Evolutionary conservation across 106 monocot genomes (phyloP).

Genomic region (Dendrobium chrysotoxum): DNA sequence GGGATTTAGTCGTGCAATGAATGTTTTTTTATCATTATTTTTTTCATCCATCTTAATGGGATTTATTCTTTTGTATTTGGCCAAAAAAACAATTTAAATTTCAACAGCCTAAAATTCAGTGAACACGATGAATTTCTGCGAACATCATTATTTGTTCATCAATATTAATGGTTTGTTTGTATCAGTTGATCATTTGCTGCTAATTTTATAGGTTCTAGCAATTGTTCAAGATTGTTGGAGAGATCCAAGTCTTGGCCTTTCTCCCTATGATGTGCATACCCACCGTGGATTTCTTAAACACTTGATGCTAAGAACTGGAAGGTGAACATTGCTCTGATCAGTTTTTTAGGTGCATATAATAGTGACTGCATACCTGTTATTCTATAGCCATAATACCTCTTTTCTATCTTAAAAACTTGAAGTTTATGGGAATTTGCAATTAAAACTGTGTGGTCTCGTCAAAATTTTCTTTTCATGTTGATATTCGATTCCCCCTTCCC

Average conservation of each 20-base stretch:
- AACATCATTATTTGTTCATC: background rate
- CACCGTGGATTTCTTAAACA: slow-evolving; percentile 93
- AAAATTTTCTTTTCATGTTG: background rate
- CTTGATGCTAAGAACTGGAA: slow-evolving; percentile 91
- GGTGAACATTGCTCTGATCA: slow-evolving; percentile 27
- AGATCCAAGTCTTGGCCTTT: slow-evolving; percentile 54
- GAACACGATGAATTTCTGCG: background rate
- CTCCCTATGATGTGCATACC: slow-evolving; percentile 73
- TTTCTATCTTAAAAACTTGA: background rate
- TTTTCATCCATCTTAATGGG: background rate
- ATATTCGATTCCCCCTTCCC: background rate
- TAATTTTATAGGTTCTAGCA: slow-evolving; percentile 93
- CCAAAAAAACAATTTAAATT: background rate
- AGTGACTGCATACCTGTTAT: background rate
- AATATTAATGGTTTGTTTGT: background rate
- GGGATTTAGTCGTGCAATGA: background rate
- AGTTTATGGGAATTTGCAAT: background rate
- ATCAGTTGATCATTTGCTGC: slow-evolving; percentile 21
- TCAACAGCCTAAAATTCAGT: background rate
- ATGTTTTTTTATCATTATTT: background rate
- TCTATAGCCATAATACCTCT: background rate
- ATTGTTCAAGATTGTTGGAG: slow-evolving; percentile 86
- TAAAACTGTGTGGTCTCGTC: background rate
- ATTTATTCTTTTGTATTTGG: background rate
- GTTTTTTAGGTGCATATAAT: background rate